A percentile compares a stretch with the other conserved stretches of the same genome.
Evolutionary conservation across 331 rosid species (phyloP).

Genomic region (Pyrus hybrid): DNA sequence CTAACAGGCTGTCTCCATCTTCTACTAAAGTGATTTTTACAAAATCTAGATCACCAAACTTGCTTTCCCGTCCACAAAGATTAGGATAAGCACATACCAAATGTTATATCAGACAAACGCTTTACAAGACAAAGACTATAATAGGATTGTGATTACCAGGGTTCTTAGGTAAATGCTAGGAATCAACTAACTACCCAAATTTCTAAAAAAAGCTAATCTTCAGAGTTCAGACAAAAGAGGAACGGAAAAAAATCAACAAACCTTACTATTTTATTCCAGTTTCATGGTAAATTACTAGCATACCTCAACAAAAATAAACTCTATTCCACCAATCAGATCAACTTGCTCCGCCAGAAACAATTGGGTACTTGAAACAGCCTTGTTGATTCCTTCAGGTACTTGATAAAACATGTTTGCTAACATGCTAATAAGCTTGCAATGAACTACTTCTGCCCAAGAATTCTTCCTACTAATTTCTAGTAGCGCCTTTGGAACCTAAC

Average conservation of each 20-base stretch:
- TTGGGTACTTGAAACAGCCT: conserved; percentile 33
- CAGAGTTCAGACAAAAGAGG: no score
- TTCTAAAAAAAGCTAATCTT: background rate
- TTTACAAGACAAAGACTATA: background rate
- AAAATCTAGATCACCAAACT: background rate
- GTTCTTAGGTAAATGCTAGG: background rate
- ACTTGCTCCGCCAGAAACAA: conserved; percentile 77
- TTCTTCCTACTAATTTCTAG: conserved; percentile 66
- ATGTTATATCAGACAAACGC: background rate
- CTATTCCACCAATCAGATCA: conserved; percentile 90
- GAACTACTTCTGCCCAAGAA: conserved; percentile 98
- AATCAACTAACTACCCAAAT: background rate
- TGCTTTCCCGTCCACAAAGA: background rate
- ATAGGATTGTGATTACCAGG: background rate
- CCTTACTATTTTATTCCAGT: background rate
- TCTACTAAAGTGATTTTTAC: background rate
- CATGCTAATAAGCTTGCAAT: conserved; percentile 84
- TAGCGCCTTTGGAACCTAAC: conserved; percentile 72
- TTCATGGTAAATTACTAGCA: conserved; percentile 9
- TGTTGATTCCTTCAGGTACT: conserved; percentile 43
- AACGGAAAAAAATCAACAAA: no score
- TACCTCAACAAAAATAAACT: conserved; percentile 88
- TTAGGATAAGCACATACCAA: background rate
- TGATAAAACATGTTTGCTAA: conserved; percentile 91
- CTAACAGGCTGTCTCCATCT: background rate